A percentile compares a stretch with the other conserved stretches of the same genome.
Conservation (phyloP, 805 yeast genomes). For the Blastobotrys chiropterorum region DNA sequence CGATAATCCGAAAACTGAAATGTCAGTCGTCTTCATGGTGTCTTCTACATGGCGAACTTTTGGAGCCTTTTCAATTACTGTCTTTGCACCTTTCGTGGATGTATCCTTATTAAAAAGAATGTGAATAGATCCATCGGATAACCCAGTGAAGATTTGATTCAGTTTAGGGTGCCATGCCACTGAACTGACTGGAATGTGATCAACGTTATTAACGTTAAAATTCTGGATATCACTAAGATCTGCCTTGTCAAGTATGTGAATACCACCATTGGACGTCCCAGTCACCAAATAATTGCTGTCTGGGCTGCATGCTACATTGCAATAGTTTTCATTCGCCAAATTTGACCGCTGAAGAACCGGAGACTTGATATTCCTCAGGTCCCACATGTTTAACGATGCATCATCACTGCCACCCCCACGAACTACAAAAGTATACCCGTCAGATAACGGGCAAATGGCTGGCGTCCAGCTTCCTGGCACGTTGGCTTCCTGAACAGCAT, state of each 20-base stretch:
- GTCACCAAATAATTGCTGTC: conserved; percentile 23
- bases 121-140: conserved; percentile 23
- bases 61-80: conserved; percentile 23
- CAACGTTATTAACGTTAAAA: conserved; percentile 10
- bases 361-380: conserved; percentile 20
- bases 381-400: conserved; percentile 21
- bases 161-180: conserved; percentile 26
- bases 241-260: conserved; percentile 25
- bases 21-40: conserved; percentile 18
- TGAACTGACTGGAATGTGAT: conserved; percentile 8
- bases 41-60: conserved; percentile 30
- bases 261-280: conserved; percentile 19
- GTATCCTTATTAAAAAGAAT: conserved; percentile 25
- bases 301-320: conserved; percentile 22
- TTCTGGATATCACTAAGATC: conserved; percentile 24
- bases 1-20: conserved; percentile 25
- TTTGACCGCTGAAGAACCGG: conserved; percentile 19
- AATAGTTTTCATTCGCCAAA: conserved; percentile 10
- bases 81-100: conserved; percentile 28
- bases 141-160: conserved; percentile 30
- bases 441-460: conserved; percentile 3
- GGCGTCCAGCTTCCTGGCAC: conserved; percentile 16
- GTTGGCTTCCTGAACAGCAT: conserved; percentile 20
- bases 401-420: background rate
- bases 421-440: conserved; percentile 5